Conservation (phyloP, 78 protist species). For the Dictyostelium intermedium region DNA sequence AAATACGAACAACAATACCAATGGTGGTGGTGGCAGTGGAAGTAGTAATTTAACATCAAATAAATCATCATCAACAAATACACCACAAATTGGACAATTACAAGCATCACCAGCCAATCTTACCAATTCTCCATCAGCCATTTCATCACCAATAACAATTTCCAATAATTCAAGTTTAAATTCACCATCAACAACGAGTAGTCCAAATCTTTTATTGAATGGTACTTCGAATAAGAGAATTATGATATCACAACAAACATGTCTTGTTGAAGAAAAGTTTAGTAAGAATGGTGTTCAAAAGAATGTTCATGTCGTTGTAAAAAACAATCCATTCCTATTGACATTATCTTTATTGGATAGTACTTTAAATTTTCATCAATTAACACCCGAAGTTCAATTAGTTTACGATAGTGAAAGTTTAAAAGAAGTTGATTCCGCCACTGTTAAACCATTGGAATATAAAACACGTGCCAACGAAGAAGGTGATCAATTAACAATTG, state of each 20-base stretch:
- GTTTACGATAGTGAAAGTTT: slow-evolving; percentile 68
- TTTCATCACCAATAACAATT: slow-evolving; percentile 45
- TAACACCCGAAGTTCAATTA: slow-evolving; percentile 61
- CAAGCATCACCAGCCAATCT: not conserved
- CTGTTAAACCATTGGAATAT: slow-evolving; percentile 78
- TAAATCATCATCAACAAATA: slow-evolving; percentile 10
- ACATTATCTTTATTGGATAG: slow-evolving; percentile 11
- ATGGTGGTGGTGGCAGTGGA: not conserved
- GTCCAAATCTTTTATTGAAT: slow-evolving; percentile 2
- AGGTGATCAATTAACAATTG: slow-evolving; percentile 63
- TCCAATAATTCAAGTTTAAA: slow-evolving; percentile 16
- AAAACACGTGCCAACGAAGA: slow-evolving; percentile 77
- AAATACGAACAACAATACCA: not conserved
- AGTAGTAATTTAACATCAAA: not conserved
- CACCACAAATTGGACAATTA: not conserved
- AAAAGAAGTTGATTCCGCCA: slow-evolving; percentile 78
- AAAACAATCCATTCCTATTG: slow-evolving; percentile 73
- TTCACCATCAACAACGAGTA: slow-evolving; percentile 16
- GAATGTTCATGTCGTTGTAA: slow-evolving; percentile 80
- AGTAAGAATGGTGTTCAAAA: slow-evolving; percentile 77
- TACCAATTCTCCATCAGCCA: slow-evolving; percentile 1
- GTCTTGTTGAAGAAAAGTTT: slow-evolving; percentile 69
- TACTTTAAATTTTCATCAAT: slow-evolving; percentile 55
- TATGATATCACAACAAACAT: slow-evolving; percentile 59
- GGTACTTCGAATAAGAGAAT: slow-evolving; percentile 38